Conservation (phyloP, 805 yeast species). For the Kluyveromyces aestuarii region DNA sequence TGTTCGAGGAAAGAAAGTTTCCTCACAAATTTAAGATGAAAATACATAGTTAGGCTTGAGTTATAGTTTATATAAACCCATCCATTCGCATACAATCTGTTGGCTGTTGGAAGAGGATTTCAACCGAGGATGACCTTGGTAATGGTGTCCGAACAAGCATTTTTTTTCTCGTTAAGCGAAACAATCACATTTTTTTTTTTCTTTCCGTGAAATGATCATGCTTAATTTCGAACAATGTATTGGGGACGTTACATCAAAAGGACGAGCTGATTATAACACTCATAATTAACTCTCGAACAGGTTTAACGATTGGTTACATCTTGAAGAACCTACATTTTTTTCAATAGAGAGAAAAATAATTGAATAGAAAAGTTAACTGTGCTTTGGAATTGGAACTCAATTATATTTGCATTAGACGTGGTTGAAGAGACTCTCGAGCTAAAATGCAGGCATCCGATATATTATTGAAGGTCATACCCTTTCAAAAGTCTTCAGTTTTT, state of each 20-base stretch:
- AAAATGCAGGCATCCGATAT: neutral
- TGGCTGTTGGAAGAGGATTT: neutral
- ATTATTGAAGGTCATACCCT: neutral
- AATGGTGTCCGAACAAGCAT: neutral
- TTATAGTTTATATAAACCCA: no score
- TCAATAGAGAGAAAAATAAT: neutral
- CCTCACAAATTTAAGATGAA: no score
- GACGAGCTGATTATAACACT: neutral
- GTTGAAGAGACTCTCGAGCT: neutral
- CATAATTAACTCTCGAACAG: no score
- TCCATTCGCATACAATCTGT: no score
- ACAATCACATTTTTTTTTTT: neutral
- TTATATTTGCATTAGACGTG: neutral
- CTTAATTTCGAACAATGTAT: neutral
- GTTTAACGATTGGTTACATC: no score
- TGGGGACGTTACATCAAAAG: neutral
- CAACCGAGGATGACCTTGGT: neutral
- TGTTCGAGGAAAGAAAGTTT: no score
- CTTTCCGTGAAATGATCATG: neutral
- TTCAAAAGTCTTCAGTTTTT: conserved; percentile 6
- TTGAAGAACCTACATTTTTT: no score
- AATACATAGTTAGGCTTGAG: no score
- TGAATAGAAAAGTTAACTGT: neutral
- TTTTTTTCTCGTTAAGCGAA: neutral
- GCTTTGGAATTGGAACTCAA: neutral